Percentiles rank a stretch among this genome's conserved stretches.
Evolutionary conservation across 257 asterid genomes (phyloP).

Genomic region (Solanum tarapatanum): DNA sequence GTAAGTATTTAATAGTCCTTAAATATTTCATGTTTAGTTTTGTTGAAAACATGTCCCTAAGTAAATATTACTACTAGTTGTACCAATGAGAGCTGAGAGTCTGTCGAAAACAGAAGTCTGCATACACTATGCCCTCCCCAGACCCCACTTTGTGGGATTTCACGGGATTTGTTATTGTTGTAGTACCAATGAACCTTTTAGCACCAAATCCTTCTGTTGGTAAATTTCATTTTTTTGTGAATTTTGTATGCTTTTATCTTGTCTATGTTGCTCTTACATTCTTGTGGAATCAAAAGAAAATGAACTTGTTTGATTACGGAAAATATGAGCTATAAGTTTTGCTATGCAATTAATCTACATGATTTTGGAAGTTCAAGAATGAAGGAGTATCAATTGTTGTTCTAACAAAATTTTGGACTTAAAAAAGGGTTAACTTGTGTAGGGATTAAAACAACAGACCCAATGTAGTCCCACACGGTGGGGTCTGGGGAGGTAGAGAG

Average conservation of each 20-base stretch:
- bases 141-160: background rate
- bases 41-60: background rate
- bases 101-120: background rate
- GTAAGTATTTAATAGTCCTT: background rate
- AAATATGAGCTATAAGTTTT: background rate
- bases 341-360: background rate
- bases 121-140: background rate
- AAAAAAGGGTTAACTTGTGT: conserved; percentile 27
- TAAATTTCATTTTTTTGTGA: background rate
- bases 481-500: background rate
- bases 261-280: background rate
- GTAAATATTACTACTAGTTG: background rate
- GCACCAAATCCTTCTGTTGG: background rate
- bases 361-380: background rate
- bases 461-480: background rate
- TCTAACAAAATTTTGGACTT: conserved; percentile 23
- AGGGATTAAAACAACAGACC: background rate
- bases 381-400: conserved; percentile 18
- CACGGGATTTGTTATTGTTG: background rate
- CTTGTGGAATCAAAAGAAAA: background rate
- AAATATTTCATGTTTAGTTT: background rate
- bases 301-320: background rate
- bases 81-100: background rate
- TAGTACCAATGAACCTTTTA: background rate
- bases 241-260: background rate